Conservation (phyloP, 2,329 filamentous ascomycete species). For the Paraphoma chrysanthemicola region DNA sequence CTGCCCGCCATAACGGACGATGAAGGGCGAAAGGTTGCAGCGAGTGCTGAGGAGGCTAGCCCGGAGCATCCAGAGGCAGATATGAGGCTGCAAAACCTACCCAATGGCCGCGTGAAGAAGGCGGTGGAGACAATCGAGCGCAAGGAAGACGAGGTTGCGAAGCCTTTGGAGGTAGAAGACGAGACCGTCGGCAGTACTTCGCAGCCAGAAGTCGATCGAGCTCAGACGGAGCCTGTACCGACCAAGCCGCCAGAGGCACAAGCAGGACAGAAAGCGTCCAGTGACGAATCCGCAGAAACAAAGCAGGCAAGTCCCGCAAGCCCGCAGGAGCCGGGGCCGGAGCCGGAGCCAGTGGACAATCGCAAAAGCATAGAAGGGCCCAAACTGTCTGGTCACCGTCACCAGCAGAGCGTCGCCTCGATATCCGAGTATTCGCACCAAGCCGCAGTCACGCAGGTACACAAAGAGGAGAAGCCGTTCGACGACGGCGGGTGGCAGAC, state of each 20-base stretch:
- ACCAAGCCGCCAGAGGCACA: not conserved
- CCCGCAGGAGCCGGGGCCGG: conserved; percentile 1
- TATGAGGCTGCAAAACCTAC: conserved; percentile 12
- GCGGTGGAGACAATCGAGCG: conserved; percentile 11
- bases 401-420: conserved; percentile 18
- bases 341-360: conserved; percentile 7
- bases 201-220: not conserved
- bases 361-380: conserved; percentile 14
- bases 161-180: conserved; percentile 9
- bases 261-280: not conserved
- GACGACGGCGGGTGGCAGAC: conserved; percentile 86
- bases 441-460: conserved; percentile 65
- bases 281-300: not conserved
- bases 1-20: conserved; percentile 30
- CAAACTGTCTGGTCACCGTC: conserved; percentile 8
- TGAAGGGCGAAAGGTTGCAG: conserved; percentile 4
- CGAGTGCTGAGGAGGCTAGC: conserved; percentile 6
- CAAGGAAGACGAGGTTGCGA: conserved; percentile 10
- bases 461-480: conserved; percentile 58
- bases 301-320: conserved; percentile 1
- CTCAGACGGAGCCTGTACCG: not conserved
- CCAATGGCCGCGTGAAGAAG: conserved; percentile 20
- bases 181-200: not conserved
- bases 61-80: conserved; percentile 11
- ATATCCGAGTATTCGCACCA: conserved; percentile 93